Base-by-base conservation (phyloP, 345 rosid genomes). In the Geranium brycei region DNA sequence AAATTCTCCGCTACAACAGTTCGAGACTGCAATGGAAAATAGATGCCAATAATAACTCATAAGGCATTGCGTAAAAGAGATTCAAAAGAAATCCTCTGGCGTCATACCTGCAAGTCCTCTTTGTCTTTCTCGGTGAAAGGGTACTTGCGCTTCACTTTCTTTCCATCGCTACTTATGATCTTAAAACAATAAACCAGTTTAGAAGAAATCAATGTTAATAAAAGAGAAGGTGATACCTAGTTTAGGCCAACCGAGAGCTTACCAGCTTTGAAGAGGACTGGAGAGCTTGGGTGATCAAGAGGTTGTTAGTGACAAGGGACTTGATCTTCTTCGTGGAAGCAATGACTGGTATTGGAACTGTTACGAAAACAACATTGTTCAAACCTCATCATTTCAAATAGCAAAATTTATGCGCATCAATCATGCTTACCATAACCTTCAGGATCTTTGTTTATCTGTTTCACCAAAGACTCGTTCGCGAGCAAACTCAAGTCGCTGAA, bases 401-500 rank as follows among this genome's bases (percentile, higher is more conserved):
- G 5, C 41, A 35, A 35, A 23, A 23, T 35, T 4, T 35, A 35
- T 35, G 41, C 4, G 5, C 41, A 35, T 35, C 10, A 7, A 35
- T 35, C 5, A 35, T 35, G 28, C 28, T 23, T 81, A 93, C 97
- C 97, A 68, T 81, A 93, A 61, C 97, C 96, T 79, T 90, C 96
- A 18, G 81, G 85, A 51, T 93, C 97, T 86, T 86, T 88, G 68
- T 64, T 80, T 62, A 86, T 77, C 35, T 88, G 97, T 73, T 82
- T 90, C 31, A 92, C 82, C 73, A 93, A 75, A 18, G 88, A 82
- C 66, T 93, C 97, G 74, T 93, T 90, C 11, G 96, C 91, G 31
- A 93, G 78, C 72, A 93, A 89, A 76, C 91, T 88, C 87, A 90
- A 83, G 78, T 91, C 87, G 62, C 95, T 90, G 70, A 93, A 81